Conservation (phyloP, 257 asterid species). For the Capsicum baccatum region DNA sequence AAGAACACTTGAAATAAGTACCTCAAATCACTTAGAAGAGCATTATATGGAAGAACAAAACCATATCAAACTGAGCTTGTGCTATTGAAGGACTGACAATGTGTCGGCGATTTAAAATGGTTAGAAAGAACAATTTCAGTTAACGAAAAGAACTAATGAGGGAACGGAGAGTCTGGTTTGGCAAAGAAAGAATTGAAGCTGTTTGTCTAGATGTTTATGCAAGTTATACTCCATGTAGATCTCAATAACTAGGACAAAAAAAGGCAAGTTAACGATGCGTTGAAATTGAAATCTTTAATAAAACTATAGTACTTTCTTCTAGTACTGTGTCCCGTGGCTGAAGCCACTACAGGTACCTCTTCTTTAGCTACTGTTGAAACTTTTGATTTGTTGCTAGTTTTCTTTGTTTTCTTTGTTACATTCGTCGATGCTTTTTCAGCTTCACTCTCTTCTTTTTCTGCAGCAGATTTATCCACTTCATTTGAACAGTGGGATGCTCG, state of each 20-base stretch:
- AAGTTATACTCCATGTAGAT: no score
- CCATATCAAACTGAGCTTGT: neutral
- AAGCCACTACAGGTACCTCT: conserved; percentile 40
- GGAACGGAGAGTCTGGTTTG: neutral
- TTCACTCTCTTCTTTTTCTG: conserved; percentile 38
- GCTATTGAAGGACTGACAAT: neutral
- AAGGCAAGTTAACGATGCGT: neutral
- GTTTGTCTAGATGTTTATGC: neutral
- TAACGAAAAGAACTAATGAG: neutral
- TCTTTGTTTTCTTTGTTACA: conserved; percentile 31
- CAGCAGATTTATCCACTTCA: conserved; percentile 20
- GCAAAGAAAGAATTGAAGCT: neutral
- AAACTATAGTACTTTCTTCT: no score
- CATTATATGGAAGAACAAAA: neutral
- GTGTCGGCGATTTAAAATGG: neutral
- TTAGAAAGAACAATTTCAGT: neutral
- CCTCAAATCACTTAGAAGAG: neutral
- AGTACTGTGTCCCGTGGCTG: conserved; percentile 35
- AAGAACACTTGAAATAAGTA: neutral
- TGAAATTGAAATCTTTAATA: neutral
- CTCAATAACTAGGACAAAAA: neutral
- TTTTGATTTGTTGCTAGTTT: conserved; percentile 20
- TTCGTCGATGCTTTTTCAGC: conserved; percentile 42
- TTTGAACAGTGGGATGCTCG: conserved; percentile 49
- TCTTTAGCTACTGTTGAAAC: conserved; percentile 18